Base-by-base conservation (phyloP, 108 stramenopile species). In the Licmophora abbreviata region DNA sequence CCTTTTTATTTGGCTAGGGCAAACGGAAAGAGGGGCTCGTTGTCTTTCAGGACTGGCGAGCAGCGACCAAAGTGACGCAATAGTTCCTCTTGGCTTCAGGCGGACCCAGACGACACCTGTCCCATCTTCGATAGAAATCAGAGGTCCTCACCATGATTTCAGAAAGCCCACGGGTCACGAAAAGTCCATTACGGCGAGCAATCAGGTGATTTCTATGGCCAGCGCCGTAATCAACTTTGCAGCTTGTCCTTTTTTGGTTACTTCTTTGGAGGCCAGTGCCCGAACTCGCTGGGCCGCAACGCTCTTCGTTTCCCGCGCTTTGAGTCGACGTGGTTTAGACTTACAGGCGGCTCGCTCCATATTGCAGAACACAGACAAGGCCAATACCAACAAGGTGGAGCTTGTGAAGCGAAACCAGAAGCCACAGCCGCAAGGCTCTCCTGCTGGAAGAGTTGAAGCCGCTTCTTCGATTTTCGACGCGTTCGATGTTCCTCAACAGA, bases 151-250 rank as follows among this genome's bases (percentile, higher is more conserved):
- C n/a, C n/a, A n/a, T n/a, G n/a, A n/a, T n/a, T n/a, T n/a, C n/a
- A n/a, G n/a, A n/a, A n/a, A n/a, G n/a, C n/a, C 11, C 34, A 52
- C 17, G 18, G 50, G 28, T 29, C 1, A 22, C n/a, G 36, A 46
- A 23, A 48, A 29, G 22, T 44, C 24, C 21, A 20, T n/a, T 17
- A 17, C 43, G 6, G 25, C 45, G 8, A 36, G 29, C n/a, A n/a
- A 21, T 14, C 55, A 43, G 12, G 35, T 70, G 12, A 36, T 87
- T 18, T 28, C 22, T 1, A 81, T 52, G 36, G 60, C 69, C 14
- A 90, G 83, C 57, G 50, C 52, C 27, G 60, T 81, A 23, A 78
- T 85, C 21, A 71, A 90, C 45, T 82, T 85, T 37, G 56, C 63
- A n/a, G 64, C 81, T 1, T 62, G 64, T 37, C 88, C 88, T 30